phyloP scores from a whole-genome alignment of 202 grass and related monocot species.

The Hordeum pubiflorum region DNA sequence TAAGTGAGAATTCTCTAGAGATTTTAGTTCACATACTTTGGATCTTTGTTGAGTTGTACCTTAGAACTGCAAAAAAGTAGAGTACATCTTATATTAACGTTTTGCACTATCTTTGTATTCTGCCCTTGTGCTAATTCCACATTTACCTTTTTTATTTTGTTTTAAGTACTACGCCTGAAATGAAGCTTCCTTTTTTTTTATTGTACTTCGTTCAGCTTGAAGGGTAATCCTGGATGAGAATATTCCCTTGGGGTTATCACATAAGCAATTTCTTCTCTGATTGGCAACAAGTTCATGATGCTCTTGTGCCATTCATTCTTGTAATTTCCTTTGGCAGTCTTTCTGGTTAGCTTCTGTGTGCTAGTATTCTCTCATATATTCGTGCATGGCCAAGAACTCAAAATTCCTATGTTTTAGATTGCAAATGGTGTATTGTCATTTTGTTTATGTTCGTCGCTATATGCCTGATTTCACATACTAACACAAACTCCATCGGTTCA shows the following conservation, averaged over 20 bases:
- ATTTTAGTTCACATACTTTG: background rate
- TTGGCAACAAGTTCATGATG: background rate
- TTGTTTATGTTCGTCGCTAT: background rate
- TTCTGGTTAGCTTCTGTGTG: background rate
- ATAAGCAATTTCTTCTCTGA: background rate
- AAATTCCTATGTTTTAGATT: background rate
- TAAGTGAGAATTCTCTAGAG: background rate
- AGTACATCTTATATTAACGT: background rate
- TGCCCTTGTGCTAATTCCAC: background rate
- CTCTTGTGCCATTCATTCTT: background rate
- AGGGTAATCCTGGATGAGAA: background rate
- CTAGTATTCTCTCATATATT: background rate
- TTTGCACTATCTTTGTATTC: background rate
- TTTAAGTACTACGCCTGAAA: background rate
- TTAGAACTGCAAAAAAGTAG: background rate
- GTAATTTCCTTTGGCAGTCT: background rate
- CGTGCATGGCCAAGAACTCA: background rate
- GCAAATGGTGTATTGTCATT: background rate
- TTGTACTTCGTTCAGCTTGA: background rate
- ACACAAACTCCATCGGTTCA: background rate
- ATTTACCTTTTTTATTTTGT: background rate
- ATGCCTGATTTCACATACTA: background rate
- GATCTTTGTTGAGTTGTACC: background rate
- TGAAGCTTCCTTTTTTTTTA: background rate
- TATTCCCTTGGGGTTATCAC: background rate